Base-by-base conservation (phyloP, 176 grass and related monocot species). In the Triticum timopheevii region DNA sequence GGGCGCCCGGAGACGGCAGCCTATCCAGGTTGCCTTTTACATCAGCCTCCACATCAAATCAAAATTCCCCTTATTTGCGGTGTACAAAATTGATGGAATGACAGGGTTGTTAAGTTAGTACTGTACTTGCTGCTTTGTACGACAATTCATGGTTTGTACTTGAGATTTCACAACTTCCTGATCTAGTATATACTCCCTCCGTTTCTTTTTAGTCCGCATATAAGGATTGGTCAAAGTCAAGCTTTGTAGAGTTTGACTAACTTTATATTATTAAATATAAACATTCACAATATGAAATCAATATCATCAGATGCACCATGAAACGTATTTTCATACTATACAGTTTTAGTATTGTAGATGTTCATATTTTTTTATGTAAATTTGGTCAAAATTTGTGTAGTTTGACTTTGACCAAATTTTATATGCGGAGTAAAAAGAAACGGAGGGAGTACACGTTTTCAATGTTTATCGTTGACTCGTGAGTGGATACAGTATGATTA, bases 1-100 rank as follows among this genome's bases (percentile, higher is more conserved):
- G 61, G 39, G 20, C 74, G 40, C 30, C 86, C 42, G 89, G 89
- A 17, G 87, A 96, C 79, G 71, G 66, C 47, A 74, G 45, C 30
- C 20, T 31, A 0, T 87, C 89, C 81, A 91, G 89, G 89, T 91
- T 76, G 49, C 36, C 8, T 44, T 9, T 40, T 71, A 13, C 15
- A 49, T 31, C 81, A 24, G 13, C 7, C 71, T 61, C 31, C 31
- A 4, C 31, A 13, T 67, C 7, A 38, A 56, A 54, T 54, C 50
- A 7, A 54, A 54, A 54, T 15, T 64, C 59, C 28, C 2, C 13
- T 12, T n/a, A 0, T 10, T 85, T 86, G 78, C 83, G 75, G 8
- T 69, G 59, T 77, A 50, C 5, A 54, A 56, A 65, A 58, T 65
- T 39, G n/a, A 38, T 27, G 30, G 13, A 31, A 30, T 39, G 25